phyloP scores from a whole-genome alignment of 1,139 yeast species.

The Nakaseomyces nivariensis region DNA sequence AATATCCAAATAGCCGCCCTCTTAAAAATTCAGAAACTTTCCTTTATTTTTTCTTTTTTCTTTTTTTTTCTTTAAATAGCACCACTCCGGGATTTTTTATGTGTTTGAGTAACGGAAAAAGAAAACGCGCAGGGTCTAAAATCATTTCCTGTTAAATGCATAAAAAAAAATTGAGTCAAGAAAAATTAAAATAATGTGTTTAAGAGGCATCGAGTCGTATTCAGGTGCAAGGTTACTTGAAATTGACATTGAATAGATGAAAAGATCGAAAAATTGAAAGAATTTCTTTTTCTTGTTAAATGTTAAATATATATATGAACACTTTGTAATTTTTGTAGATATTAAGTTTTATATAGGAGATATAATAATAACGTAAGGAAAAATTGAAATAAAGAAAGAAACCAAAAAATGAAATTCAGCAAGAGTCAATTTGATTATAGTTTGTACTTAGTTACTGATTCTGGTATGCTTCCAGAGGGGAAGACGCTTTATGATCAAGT shows the following conservation, averaged over 20 bases:
- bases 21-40: neutral
- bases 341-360: too few species aligned
- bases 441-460: slow-evolving; percentile 73
- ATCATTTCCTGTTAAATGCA: too few species aligned
- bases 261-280: too few species aligned
- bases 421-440: slow-evolving; percentile 43
- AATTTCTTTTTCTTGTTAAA: too few species aligned
- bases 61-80: neutral
- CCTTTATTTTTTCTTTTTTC: neutral
- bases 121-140: neutral
- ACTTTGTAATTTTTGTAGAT: too few species aligned
- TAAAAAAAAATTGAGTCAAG: neutral
- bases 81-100: neutral
- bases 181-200: neutral
- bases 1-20: slow-evolving; percentile 4
- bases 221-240: neutral
- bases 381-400: too few species aligned
- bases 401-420: slow-evolving; percentile 3
- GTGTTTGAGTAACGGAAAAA: neutral
- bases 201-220: neutral
- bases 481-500: slow-evolving; percentile 53
- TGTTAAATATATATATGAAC: too few species aligned
- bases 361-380: too few species aligned
- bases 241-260: too few species aligned
- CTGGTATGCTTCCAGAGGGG: slow-evolving; percentile 61